Base-by-base conservation (phyloP, 164 flowering plant genomes). In the Santalum album region DNA sequence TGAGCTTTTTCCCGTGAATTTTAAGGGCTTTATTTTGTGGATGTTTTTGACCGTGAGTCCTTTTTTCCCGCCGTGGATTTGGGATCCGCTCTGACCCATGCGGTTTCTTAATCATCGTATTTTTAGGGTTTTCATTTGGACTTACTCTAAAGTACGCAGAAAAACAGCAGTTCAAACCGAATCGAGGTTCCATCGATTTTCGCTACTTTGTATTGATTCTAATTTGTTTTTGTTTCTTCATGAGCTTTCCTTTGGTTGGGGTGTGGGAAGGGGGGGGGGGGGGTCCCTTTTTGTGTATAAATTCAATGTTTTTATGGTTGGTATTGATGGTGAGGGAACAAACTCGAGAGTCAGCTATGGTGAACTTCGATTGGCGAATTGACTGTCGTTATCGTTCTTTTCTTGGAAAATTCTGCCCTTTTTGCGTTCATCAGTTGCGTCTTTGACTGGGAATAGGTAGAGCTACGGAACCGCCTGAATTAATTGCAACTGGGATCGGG, bases 61-160 rank as follows among this genome's bases (percentile, higher is more conserved):
- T 2, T 6, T 20, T 45, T 22, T 45, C 15, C 25, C 49, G 49
- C 12, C 49, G 2, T 45, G 2, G 9, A 45, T 45, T 45, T 22
- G 7, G 49, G 49, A 45, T 45, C 49, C 21, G n/a, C 15, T 45
- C 49, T 45, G 49, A 45, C 49, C 49, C 1, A 9, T 22, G 49
- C 12, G 21, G 49, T 21, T 11, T 45, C 25, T 20, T 9, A 45
- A 45, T 21, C 14, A 1, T 45, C 49, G 49, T 45, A 6, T 24
- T 45, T 45, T 21, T 45, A 45, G 49, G 49, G 49, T 45, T 45
- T 45, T 25, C 11, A 22, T 45, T 45, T 45, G 12, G 45, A 22
- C 15, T 10, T 12, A 45, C 49, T 45, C 49, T 12, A 9, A 42
- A 20, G 25, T 6, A 15, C 25, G n/a, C 49, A 24, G 9, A 25